A percentile compares a stretch with the other conserved stretches of the same genome.
Evolutionary conservation across 345 rosid genomes (phyloP).

Genomic region (Sonneratia caseolaris): DNA sequence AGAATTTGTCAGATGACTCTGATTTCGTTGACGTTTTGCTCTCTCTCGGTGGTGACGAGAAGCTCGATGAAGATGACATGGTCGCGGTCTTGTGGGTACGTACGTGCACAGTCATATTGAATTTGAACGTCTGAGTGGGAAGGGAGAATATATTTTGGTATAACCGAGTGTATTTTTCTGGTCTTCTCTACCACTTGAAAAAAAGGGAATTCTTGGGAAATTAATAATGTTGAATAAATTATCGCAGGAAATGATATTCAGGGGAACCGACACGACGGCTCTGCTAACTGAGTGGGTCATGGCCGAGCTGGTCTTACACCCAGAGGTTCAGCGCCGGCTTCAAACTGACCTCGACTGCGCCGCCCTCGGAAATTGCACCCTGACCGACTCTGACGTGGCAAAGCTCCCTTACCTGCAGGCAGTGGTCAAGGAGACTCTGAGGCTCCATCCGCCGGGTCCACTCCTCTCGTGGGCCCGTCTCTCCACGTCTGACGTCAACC

Average conservation of each 20-base stretch:
- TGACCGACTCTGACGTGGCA: slow-evolving; percentile 46
- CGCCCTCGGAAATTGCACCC: slow-evolving; percentile 1
- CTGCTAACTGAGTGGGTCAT: slow-evolving; percentile 84
- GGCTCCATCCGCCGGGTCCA: slow-evolving; percentile 93
- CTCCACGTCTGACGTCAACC: slow-evolving; percentile 69
- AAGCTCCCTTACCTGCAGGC: slow-evolving; percentile 63
- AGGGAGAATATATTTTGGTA: neutral
- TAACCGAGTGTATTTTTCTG: too few species aligned
- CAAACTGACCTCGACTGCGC: slow-evolving; percentile 25
- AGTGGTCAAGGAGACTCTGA: slow-evolving; percentile 59
- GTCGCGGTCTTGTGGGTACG: slow-evolving; percentile 81
- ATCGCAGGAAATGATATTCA: slow-evolving; percentile 73
- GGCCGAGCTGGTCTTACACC: slow-evolving; percentile 72
- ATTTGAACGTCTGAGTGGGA: neutral
- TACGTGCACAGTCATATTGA: neutral
- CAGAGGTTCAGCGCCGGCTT: slow-evolving; percentile 46
- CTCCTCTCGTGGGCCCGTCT: slow-evolving; percentile 85
- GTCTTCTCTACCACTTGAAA: too few species aligned
- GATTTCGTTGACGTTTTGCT: slow-evolving; percentile 83
- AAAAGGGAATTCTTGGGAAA: neutral
- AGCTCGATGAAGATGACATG: slow-evolving; percentile 74
- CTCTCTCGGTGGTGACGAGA: slow-evolving; percentile 62
- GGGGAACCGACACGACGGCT: slow-evolving; percentile 90
- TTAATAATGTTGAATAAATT: neutral
- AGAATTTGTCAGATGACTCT: slow-evolving; percentile 17